These are phyloP conservation scores for Metschnikowia picachoensis DNA, from an alignment of 805 yeast species.

Conservation along the genomic window DNA sequence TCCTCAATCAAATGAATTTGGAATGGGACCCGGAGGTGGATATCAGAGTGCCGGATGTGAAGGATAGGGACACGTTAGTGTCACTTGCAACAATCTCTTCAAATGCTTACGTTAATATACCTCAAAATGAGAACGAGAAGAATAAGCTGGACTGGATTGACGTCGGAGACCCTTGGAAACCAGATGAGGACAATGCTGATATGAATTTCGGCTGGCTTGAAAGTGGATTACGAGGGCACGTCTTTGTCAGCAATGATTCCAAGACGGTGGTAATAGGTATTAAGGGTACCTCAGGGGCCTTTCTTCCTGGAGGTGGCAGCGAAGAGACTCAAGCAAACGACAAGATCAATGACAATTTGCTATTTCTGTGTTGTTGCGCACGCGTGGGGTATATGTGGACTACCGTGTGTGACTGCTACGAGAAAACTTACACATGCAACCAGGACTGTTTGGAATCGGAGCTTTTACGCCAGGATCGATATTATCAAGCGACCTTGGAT, in stretches of 20 bases:
- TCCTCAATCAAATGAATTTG: constrained; percentile 38
- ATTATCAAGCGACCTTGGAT: constrained; percentile 75
- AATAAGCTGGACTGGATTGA: constrained; percentile 81
- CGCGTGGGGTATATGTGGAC: constrained; percentile 88
- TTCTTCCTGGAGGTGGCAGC: constrained; percentile 44
- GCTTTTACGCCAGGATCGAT: constrained; percentile 68
- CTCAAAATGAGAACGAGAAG: constrained; percentile 48
- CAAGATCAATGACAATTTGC: constrained; percentile 78
- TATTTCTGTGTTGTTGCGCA: constrained; percentile 96
- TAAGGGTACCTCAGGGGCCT: constrained; percentile 90
- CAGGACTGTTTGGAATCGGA: constrained; percentile 82
- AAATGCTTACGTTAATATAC: constrained; percentile 82
- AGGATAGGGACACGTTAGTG: constrained; percentile 69
- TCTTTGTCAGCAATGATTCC: constrained; percentile 60
- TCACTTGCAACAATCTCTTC: constrained; percentile 82
- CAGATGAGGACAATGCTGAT: constrained; percentile 53
- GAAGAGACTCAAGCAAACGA: constrained; percentile 77
- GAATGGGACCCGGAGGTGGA: constrained; percentile 60
- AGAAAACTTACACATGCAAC: constrained; percentile 79
- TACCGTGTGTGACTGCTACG: constrained; percentile 92
- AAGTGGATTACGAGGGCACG: constrained; percentile 86
- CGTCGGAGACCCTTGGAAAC: constrained; percentile 48
- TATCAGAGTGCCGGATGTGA: constrained; percentile 65
- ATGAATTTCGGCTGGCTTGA: constrained; percentile 80
- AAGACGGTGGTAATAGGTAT: constrained; percentile 71